Conservation (phyloP, 129 eudicot genomes). For the Silybum marianum region DNA sequence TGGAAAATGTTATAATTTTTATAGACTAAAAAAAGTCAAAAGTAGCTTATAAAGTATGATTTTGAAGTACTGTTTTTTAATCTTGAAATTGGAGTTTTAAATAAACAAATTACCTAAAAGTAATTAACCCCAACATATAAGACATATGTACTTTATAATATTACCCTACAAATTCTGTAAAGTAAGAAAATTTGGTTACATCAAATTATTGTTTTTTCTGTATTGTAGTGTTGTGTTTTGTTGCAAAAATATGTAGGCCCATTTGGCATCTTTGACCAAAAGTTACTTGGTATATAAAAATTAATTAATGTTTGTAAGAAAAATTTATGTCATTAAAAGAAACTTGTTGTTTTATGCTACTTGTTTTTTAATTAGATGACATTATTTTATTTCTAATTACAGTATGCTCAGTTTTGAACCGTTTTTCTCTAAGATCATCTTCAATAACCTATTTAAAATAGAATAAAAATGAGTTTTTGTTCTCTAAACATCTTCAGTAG, state of each 20-base stretch:
- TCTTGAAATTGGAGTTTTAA: not conserved
- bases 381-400: not conserved
- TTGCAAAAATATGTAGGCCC: constrained; percentile 27
- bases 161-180: constrained; percentile 10
- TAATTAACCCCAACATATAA: not conserved
- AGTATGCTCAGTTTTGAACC: too few species aligned
- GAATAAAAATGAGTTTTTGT: too few species aligned
- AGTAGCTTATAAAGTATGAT: not conserved
- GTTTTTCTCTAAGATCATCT: too few species aligned
- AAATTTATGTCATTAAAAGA: not conserved
- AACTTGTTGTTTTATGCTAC: not conserved
- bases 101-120: not conserved
- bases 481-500: too few species aligned
- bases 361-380: not conserved
- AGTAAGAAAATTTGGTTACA: constrained; percentile 7
- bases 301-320: not conserved
- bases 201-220: not conserved
- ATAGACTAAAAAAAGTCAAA: not conserved
- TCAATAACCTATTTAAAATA: too few species aligned
- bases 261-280: constrained; percentile 31
- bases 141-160: not conserved
- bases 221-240: constrained; percentile 6
- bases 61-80: not conserved
- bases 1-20: too few species aligned
- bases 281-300: not conserved